These are phyloP conservation scores for Cystobasidium slooffiae DNA, from an alignment of 1,284 basidiomycete species.

Conservation along the genomic window DNA sequence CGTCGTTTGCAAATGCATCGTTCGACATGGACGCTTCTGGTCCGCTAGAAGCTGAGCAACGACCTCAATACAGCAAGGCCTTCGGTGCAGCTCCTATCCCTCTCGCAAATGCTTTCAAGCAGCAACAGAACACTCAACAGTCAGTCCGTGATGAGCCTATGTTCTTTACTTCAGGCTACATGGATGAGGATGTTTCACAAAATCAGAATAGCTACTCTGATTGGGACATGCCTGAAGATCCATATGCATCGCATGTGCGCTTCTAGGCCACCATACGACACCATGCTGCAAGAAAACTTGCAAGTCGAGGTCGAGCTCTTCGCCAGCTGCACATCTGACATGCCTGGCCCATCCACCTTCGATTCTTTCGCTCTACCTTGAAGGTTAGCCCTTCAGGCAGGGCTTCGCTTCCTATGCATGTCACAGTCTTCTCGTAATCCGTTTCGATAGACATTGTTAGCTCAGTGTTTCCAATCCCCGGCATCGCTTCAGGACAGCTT, in stretches of 20 bases:
- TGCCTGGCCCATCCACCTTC: no score
- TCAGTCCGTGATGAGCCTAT: neutral
- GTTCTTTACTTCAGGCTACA: neutral
- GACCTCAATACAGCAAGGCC: conserved; percentile 23
- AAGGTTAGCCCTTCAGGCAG: no score
- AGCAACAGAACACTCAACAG: neutral
- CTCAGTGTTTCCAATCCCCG: no score
- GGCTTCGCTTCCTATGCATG: no score
- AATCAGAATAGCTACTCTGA: neutral
- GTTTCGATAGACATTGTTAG: no score
- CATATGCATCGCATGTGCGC: neutral
- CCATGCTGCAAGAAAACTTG: neutral
- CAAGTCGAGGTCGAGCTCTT: no score
- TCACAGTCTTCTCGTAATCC: no score
- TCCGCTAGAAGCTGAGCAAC: conserved; percentile 45
- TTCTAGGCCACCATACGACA: neutral
- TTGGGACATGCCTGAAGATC: conserved; percentile 22
- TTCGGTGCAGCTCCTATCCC: neutral
- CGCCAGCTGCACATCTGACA: no score
- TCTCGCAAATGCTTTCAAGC: neutral
- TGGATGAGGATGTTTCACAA: neutral
- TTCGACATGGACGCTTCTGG: conserved; percentile 49
- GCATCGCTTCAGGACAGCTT: no score
- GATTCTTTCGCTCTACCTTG: no score
- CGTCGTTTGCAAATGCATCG: conserved; percentile 5